These are phyloP conservation scores for Chrysanthemum makinoi DNA, from an alignment of 129 eudicot species.

Conservation along the genomic window DNA sequence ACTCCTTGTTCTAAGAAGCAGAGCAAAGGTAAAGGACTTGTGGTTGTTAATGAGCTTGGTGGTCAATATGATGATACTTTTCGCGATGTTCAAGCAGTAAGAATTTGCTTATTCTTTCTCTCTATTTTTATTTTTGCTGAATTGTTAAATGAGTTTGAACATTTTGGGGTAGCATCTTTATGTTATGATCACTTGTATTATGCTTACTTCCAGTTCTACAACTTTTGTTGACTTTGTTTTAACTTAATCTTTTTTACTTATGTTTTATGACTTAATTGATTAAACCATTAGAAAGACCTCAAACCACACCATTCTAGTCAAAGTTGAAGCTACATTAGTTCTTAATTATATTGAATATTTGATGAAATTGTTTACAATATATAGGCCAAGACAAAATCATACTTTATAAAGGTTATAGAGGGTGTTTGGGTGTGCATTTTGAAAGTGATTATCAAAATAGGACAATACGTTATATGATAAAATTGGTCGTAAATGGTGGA, in stretches of 20 bases:
- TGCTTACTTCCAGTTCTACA: constrained; percentile 3
- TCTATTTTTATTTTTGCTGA: neutral
- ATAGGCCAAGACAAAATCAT: neutral
- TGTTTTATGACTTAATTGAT: constrained; percentile 9
- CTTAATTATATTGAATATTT: neutral
- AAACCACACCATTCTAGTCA: neutral
- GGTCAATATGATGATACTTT: constrained; percentile 94
- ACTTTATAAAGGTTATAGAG: neutral
- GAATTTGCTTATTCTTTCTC: constrained; percentile 5
- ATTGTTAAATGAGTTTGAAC: neutral
- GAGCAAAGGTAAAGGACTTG: constrained; percentile 47
- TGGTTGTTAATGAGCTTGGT: constrained; percentile 66
- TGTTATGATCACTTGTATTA: neutral
- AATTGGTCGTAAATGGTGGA: neutral
- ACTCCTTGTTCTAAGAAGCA: constrained; percentile 43
- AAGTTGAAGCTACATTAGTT: constrained; percentile 13
- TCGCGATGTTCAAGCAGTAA: constrained; percentile 82
- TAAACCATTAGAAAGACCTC: neutral
- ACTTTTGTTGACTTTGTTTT: constrained; percentile 1
- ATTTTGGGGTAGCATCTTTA: constrained; percentile 12
- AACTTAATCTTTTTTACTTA: neutral
- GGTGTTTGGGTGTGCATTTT: neutral
- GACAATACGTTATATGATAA: neutral
- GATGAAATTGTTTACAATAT: neutral
- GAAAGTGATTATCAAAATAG: neutral